Percentiles rank a stretch among this genome's conserved stretches.
These are phyloP conservation scores for Trichomonascus vanleenenianus DNA, from an alignment of 805 yeast genomes.

Conservation along the genomic window DNA sequence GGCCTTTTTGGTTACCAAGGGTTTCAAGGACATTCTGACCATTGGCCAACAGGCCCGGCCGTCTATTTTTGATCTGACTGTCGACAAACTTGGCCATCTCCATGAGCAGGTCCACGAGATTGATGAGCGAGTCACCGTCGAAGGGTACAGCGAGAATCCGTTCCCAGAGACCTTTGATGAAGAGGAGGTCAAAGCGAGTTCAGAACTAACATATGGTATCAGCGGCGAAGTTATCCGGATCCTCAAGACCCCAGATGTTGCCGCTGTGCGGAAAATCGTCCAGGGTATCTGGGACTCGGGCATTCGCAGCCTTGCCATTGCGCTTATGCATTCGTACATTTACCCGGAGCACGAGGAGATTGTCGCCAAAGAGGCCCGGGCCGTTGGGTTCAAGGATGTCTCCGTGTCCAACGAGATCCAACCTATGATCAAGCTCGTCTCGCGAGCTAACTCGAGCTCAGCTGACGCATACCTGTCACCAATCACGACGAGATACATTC, in stretches of 20 bases:
- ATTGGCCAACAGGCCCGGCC: conserved; percentile 95
- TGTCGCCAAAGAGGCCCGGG: conserved; percentile 51
- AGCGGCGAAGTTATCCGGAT: conserved; percentile 64
- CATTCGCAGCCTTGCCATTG: conserved; percentile 60
- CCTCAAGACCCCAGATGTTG: conserved; percentile 41
- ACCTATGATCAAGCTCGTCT: conserved; percentile 72
- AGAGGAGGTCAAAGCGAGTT: conserved; percentile 24
- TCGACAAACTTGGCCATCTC: conserved; percentile 60
- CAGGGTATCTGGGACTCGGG: conserved; percentile 46
- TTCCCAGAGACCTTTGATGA: conserved; percentile 20
- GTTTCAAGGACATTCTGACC: conserved; percentile 70
- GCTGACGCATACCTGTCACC: conserved; percentile 85
- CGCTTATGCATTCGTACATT: conserved; percentile 66
- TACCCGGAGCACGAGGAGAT: conserved; percentile 59
- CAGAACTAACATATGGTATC: conserved; percentile 43
- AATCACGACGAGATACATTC: conserved; percentile 56
- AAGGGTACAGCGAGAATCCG: conserved; percentile 73
- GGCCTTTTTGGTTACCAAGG: conserved; percentile 79
- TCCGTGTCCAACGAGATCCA: conserved; percentile 61
- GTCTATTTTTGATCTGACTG: conserved; percentile 73
- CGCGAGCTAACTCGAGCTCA: conserved; percentile 68
- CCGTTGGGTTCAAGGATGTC: conserved; percentile 60
- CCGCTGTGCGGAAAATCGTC: conserved; percentile 37
- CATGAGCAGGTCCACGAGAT: conserved; percentile 74
- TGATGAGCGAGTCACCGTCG: conserved; percentile 85